phyloP scores from a whole-genome alignment of 805 yeast species.

The Lachancea kluyveri region DNA sequence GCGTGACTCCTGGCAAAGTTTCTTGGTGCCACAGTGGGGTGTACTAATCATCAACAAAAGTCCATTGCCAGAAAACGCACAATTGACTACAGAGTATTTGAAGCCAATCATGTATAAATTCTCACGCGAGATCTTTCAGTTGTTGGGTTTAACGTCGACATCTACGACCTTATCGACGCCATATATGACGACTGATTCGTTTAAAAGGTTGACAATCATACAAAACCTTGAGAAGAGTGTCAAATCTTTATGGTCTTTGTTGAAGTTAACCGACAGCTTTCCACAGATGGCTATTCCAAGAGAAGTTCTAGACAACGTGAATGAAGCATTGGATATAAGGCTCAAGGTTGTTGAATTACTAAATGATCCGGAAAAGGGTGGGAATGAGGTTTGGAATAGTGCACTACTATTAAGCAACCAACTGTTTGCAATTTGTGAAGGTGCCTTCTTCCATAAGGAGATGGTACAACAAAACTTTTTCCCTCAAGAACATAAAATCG shows the following conservation, averaged over 20 bases:
- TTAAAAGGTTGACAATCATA: slow-evolving; percentile 52
- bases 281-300: slow-evolving; percentile 81
- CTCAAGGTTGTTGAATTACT: slow-evolving; percentile 23
- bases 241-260: slow-evolving; percentile 66
- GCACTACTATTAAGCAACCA: slow-evolving; percentile 55
- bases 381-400: slow-evolving; percentile 35
- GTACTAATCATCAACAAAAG: slow-evolving; percentile 41
- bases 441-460: slow-evolving; percentile 86
- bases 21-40: slow-evolving; percentile 86
- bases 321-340: slow-evolving; percentile 40
- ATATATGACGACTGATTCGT: slow-evolving; percentile 55
- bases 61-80: slow-evolving; percentile 23
- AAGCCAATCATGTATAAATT: slow-evolving; percentile 59
- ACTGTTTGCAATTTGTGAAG: slow-evolving; percentile 34
- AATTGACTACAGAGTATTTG: slow-evolving; percentile 41
- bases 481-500: slow-evolving; percentile 93
- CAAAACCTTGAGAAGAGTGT: slow-evolving; percentile 57
- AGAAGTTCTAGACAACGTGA: slow-evolving; percentile 54
- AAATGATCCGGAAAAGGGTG: slow-evolving; percentile 27
- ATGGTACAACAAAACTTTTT: slow-evolving; percentile 94
- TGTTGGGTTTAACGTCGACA: slow-evolving; percentile 59
- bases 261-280: slow-evolving; percentile 60
- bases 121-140: slow-evolving; percentile 64
- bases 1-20: slow-evolving; percentile 31
- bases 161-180: slow-evolving; percentile 47